A percentile compares a stretch with the other conserved stretches of the same genome.
Evolutionary conservation across 768 basidiomycete species (phyloP).

Genomic region (Rhodotorula kratochvilovae): DNA sequence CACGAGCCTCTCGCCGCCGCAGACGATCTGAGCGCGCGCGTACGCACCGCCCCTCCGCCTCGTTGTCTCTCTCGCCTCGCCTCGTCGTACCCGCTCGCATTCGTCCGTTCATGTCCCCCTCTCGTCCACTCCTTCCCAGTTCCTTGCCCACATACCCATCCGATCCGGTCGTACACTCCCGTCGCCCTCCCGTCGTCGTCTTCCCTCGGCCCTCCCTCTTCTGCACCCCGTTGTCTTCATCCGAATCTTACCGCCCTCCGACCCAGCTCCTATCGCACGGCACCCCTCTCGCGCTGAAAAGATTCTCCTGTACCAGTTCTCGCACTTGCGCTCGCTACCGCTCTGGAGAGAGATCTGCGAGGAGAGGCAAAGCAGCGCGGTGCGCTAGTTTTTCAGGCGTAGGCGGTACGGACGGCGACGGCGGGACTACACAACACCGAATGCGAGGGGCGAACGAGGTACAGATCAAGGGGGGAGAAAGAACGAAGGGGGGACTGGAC

Average conservation of each 20-base stretch:
- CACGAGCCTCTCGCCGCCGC: constrained; percentile 2
- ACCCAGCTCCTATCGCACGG: background rate
- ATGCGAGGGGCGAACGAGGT: background rate
- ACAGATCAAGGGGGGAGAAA: background rate
- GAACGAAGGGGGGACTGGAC: no score
- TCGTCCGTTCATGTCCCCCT: no score
- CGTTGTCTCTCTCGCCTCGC: background rate
- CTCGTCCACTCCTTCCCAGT: no score
- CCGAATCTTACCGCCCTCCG: no score
- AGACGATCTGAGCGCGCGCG: background rate
- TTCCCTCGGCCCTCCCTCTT: background rate
- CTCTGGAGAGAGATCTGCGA: no score
- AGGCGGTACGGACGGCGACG: no score
- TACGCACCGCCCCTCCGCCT: background rate
- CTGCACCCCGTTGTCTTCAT: background rate
- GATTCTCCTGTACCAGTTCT: background rate
- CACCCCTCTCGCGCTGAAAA: background rate
- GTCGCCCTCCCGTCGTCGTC: no score
- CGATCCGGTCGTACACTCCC: background rate
- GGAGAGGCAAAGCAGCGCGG: no score
- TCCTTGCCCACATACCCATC: background rate
- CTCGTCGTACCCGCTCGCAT: background rate
- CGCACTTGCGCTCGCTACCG: no score
- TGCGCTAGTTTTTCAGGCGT: no score
- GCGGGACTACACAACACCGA: no score